A percentile compares a stretch with the other conserved stretches of the same genome.
Conservation (phyloP, 2,329 filamentous ascomycete species). For the Sphaerulina musiva region DNA sequence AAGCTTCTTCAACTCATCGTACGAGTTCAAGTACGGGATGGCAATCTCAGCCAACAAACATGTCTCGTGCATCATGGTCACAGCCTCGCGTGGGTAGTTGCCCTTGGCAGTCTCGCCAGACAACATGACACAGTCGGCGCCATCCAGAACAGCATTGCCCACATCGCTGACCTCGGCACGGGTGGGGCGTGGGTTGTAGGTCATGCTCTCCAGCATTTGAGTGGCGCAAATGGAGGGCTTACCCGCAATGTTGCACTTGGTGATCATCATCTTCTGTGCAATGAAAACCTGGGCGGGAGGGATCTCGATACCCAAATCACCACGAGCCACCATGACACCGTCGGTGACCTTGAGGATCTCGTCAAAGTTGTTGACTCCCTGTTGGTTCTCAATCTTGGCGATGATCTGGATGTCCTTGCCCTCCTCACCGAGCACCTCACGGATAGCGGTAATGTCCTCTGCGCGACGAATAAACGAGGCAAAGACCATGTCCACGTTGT, state of each 20-base stretch:
- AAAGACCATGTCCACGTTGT: conserved; percentile 98
- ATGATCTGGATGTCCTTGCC: conserved; percentile 98
- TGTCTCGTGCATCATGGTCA: conserved; percentile 96
- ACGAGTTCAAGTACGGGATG: conserved; percentile 93
- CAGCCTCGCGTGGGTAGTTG: conserved; percentile 83
- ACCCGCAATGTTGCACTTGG: conserved; percentile 98
- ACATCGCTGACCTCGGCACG: conserved; percentile 98
- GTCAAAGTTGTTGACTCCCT: conserved; percentile 98
- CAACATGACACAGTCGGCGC: conserved; percentile 98
- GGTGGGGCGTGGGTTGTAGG: conserved; percentile 97
- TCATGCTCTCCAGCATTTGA: conserved; percentile 99
- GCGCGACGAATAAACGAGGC: conserved; percentile 95
- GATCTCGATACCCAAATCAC: conserved; percentile 97
- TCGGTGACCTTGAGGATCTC: conserved; percentile 95
- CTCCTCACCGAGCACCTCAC: conserved; percentile 79
- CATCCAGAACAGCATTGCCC: conserved; percentile 94
- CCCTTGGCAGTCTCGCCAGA: conserved; percentile 99
- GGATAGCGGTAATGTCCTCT: conserved; percentile 88
- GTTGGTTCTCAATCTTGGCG: conserved; percentile 99
- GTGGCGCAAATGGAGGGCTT: conserved; percentile 99
- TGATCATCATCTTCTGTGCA: conserved; percentile 99
- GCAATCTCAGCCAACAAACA: conserved; percentile 95
- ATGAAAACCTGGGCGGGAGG: conserved; percentile 97
- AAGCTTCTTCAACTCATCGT: conserved; percentile 85
- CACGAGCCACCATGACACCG: conserved; percentile 99